phyloP scores from a whole-genome alignment of 495 filamentous ascomycete genomes.

The Glonium stellatum region DNA sequence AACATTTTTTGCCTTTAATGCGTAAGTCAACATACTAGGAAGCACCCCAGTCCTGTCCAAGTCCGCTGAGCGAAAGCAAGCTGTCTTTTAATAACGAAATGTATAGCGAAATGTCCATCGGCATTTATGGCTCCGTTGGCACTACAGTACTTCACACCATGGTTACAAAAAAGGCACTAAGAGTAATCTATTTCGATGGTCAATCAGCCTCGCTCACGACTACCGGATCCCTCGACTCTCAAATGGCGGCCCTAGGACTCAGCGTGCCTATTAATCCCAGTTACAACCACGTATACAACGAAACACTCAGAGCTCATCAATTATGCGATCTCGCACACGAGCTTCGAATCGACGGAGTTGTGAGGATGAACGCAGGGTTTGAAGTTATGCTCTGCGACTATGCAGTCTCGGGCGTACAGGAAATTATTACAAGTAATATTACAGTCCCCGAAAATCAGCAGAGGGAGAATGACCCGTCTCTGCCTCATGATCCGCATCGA shows the following conservation, averaged over 20 bases:
- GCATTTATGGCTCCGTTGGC: neutral
- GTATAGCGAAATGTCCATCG: constrained; percentile 2
- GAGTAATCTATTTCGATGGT: neutral
- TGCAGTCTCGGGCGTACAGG: neutral
- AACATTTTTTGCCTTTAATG: constrained; percentile 4
- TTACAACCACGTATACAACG: neutral
- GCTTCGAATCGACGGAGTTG: constrained; percentile 2
- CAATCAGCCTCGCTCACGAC: neutral
- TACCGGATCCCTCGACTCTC: neutral
- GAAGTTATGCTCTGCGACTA: constrained; percentile 4
- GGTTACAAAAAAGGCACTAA: neutral
- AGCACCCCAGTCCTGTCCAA: neutral
- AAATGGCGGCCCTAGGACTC: neutral
- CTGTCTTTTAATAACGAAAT: too few species aligned
- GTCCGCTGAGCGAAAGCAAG: too few species aligned
- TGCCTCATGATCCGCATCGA: neutral
- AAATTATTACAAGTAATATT: neutral
- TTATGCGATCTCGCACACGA: neutral
- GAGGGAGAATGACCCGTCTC: neutral
- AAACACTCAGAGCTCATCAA: neutral
- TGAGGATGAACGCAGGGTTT: constrained; percentile 2
- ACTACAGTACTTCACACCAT: neutral
- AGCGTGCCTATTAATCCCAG: neutral
- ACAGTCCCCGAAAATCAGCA: neutral
- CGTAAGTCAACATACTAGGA: neutral